These are phyloP conservation scores for Blepharisma japonicum DNA, from an alignment of 73 alveolate species.

Conservation along the genomic window DNA sequence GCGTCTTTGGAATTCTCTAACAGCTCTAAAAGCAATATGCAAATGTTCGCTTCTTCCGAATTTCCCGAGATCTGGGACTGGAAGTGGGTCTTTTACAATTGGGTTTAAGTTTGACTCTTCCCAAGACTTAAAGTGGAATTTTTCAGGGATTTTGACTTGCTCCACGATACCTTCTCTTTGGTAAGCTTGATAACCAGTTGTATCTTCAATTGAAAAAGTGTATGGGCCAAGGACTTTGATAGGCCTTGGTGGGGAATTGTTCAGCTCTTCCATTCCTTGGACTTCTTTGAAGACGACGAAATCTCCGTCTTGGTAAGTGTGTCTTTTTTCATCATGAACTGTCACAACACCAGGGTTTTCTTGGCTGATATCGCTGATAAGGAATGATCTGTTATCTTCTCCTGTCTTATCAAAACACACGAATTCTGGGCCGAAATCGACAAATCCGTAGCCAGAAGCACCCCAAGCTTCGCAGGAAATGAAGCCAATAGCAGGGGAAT, in stretches of 20 bases:
- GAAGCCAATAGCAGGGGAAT: slow-evolving; percentile 72
- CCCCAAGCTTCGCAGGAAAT: slow-evolving; percentile 74
- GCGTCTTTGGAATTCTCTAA: slow-evolving; percentile 46
- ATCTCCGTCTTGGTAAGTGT: slow-evolving; percentile 93
- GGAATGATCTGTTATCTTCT: slow-evolving; percentile 93
- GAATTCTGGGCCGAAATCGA: slow-evolving; percentile 91
- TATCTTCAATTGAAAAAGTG: slow-evolving; percentile 91
- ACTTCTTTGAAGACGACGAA: slow-evolving; percentile 94
- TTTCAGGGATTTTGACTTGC: slow-evolving; percentile 83
- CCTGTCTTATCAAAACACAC: slow-evolving; percentile 65
- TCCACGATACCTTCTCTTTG: slow-evolving; percentile 94
- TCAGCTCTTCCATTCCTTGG: slow-evolving; percentile 98
- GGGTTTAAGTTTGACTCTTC: slow-evolving; percentile 18
- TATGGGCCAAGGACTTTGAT: slow-evolving; percentile 82
- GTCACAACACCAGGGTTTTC: slow-evolving; percentile 82
- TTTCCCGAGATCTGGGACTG: slow-evolving; percentile 52
- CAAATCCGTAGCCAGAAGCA: slow-evolving; percentile 89
- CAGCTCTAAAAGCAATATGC: slow-evolving; percentile 50
- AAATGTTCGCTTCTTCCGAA: slow-evolving; percentile 60
- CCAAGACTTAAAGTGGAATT: slow-evolving; percentile 15
- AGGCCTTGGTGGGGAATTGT: slow-evolving; percentile 83
- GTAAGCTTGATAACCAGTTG: slow-evolving; percentile 81
- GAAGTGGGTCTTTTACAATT: not conserved
- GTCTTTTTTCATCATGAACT: slow-evolving; percentile 90
- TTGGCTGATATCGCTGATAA: slow-evolving; percentile 73